These are phyloP conservation scores for Solanum hybrid DNA, from an alignment of 305 asterid species.

Conservation along the genomic window DNA sequence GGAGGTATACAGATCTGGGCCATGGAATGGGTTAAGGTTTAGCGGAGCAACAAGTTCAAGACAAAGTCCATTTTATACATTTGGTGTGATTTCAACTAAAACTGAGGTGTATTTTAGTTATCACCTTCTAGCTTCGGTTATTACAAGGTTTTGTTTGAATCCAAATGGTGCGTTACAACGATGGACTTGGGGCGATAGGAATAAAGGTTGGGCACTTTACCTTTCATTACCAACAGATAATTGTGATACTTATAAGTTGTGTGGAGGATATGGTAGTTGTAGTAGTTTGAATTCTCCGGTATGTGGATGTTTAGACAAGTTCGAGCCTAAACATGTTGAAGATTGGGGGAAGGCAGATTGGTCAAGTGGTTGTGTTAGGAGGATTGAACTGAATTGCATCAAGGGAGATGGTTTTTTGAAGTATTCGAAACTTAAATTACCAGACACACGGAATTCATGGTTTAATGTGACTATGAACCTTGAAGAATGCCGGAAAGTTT, in stretches of 20 bases:
- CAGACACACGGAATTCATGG: constrained; percentile 4
- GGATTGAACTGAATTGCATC: constrained; percentile 5
- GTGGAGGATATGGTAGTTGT: constrained; percentile 19
- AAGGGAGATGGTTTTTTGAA: constrained; percentile 14
- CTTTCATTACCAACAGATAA: constrained; percentile 7
- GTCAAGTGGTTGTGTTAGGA: constrained; percentile 16
- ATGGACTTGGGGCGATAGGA: constrained; percentile 19
- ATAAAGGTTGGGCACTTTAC: constrained; percentile 4
- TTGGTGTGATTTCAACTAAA: not conserved
- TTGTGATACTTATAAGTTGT: constrained; percentile 15
- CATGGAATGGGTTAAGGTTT: constrained; percentile 15
- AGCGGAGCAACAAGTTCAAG: constrained; percentile 4
- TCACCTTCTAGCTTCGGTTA: not conserved
- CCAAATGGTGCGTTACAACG: constrained; percentile 7
- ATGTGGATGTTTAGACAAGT: constrained; percentile 21
- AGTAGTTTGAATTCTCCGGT: not conserved
- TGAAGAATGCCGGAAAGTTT: constrained; percentile 4
- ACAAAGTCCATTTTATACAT: not conserved
- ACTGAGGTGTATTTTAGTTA: constrained; percentile 5
- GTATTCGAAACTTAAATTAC: constrained; percentile 13
- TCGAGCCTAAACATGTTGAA: constrained; percentile 7
- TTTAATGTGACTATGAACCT: constrained; percentile 6
- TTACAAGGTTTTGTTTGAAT: constrained; percentile 11
- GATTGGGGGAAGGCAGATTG: constrained; percentile 11
- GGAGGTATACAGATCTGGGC: constrained; percentile 6